These are phyloP conservation scores for Leishmania mexicana DNA, from an alignment of 208 protist genomes.

Conservation along the genomic window DNA sequence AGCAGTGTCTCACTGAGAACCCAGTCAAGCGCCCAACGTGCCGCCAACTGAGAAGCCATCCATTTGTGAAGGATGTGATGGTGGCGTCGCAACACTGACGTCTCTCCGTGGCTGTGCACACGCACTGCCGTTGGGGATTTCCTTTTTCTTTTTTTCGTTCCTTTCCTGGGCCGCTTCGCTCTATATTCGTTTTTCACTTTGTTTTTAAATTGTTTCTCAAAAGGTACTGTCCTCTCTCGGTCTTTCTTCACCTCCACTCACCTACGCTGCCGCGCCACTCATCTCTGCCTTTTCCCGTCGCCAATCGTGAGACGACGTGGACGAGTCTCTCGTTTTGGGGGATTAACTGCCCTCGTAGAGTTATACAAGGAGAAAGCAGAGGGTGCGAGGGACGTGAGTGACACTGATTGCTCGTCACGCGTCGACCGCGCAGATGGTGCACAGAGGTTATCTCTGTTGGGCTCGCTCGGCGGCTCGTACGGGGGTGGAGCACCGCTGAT, in stretches of 20 bases:
- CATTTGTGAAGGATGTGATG: slow-evolving; percentile 46
- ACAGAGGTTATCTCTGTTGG: neutral
- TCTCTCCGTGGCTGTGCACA: neutral
- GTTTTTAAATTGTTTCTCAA: too few species aligned
- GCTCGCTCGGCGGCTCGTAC: neutral
- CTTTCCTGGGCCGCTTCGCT: neutral
- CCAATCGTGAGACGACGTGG: neutral
- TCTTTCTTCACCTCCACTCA: neutral
- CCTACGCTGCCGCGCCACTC: neutral
- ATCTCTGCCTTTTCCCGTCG: neutral
- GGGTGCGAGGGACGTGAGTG: neutral
- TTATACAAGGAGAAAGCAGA: neutral
- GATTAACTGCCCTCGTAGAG: neutral
- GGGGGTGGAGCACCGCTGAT: neutral
- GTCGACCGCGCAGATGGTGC: neutral
- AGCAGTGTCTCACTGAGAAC: slow-evolving; percentile 56
- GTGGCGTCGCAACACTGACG: slow-evolving; percentile 6
- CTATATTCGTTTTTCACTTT: neutral
- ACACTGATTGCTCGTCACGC: neutral
- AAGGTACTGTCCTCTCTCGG: neutral
- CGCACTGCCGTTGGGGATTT: neutral
- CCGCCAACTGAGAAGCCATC: slow-evolving; percentile 51
- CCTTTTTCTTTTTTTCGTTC: neutral
- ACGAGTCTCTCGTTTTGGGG: too few species aligned
- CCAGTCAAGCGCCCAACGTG: slow-evolving; percentile 57